Evolutionary conservation across 805 yeast genomes (phyloP).

Genomic region (Candida gorgasii): DNA sequence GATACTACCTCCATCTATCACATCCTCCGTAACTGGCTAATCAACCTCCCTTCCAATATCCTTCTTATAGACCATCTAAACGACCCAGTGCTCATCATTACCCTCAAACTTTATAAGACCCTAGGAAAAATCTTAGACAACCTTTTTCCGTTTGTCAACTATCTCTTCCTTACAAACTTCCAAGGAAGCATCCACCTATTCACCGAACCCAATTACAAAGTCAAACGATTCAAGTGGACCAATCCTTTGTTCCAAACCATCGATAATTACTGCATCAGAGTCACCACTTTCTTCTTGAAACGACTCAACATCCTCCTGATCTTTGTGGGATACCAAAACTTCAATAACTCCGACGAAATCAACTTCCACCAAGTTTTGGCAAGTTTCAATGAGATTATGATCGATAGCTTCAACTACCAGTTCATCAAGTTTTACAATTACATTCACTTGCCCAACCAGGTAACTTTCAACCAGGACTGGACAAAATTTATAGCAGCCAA

Average conservation of each 20-base stretch:
- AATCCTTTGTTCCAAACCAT: conserved; percentile 8
- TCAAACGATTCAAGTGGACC: background rate
- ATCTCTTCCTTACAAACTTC: conserved; percentile 23
- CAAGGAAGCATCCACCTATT: conserved; percentile 22
- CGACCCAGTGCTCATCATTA: conserved; percentile 16
- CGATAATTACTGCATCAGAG: conserved; percentile 20
- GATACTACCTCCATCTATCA: conserved; percentile 15
- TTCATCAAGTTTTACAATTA: conserved; percentile 18
- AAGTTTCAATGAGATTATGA: conserved; percentile 23
- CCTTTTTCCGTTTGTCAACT: conserved; percentile 24
- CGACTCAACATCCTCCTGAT: conserved; percentile 20
- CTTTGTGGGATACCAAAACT: conserved; percentile 19
- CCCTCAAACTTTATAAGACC: conserved; percentile 17
- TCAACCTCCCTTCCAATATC: conserved; percentile 22
- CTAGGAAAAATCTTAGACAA: conserved; percentile 20
- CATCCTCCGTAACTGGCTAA: conserved; percentile 23
- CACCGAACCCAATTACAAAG: conserved; percentile 11
- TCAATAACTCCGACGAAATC: conserved; percentile 10
- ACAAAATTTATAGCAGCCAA: background rate
- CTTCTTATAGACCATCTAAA: conserved; percentile 12
- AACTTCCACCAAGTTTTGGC: conserved; percentile 9
- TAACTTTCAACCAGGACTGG: conserved; percentile 7
- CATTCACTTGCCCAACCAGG: conserved; percentile 21
- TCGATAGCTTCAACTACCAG: conserved; percentile 19
- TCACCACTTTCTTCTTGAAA: conserved; percentile 22